Conservation (phyloP, 768 basidiomycete species). For the Butyriboletus loyo region DNA sequence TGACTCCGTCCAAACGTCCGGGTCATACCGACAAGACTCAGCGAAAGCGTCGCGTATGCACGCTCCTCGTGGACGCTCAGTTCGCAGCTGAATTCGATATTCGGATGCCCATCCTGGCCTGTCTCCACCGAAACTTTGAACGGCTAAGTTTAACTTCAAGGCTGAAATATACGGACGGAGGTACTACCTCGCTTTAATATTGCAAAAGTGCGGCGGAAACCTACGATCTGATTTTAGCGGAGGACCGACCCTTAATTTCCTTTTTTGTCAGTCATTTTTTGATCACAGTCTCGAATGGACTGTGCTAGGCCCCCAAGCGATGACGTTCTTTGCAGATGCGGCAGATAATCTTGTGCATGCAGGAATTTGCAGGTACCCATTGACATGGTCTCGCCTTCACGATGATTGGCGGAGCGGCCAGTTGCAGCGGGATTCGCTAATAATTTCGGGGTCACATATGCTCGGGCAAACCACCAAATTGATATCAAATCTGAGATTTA, state of each 20-base stretch:
- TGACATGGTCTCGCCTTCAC: background rate
- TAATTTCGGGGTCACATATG: slow-evolving; percentile 18
- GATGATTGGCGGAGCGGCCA: slow-evolving; percentile 7
- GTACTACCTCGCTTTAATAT: background rate
- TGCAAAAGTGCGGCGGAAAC: background rate
- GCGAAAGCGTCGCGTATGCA: slow-evolving; percentile 6
- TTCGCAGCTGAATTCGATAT: slow-evolving; percentile 5
- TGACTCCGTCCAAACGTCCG: background rate
- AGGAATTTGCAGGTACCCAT: background rate
- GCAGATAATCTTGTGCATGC: background rate
- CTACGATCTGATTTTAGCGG: background rate
- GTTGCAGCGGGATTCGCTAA: slow-evolving; percentile 11
- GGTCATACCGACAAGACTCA: background rate
- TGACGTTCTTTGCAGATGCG: background rate
- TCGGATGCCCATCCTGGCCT: background rate
- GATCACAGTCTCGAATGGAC: background rate
- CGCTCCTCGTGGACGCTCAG: background rate
- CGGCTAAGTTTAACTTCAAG: slow-evolving; percentile 7
- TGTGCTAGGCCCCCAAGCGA: background rate
- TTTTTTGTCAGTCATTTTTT: background rate
- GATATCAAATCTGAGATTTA: slow-evolving; percentile 31
- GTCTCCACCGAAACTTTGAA: slow-evolving; percentile 11
- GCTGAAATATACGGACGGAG: background rate
- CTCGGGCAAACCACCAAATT: slow-evolving; percentile 9
- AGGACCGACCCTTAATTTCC: background rate